Conservation (phyloP, 2,329 filamentous ascomycete genomes). For the Balansia obtecta region DNA sequence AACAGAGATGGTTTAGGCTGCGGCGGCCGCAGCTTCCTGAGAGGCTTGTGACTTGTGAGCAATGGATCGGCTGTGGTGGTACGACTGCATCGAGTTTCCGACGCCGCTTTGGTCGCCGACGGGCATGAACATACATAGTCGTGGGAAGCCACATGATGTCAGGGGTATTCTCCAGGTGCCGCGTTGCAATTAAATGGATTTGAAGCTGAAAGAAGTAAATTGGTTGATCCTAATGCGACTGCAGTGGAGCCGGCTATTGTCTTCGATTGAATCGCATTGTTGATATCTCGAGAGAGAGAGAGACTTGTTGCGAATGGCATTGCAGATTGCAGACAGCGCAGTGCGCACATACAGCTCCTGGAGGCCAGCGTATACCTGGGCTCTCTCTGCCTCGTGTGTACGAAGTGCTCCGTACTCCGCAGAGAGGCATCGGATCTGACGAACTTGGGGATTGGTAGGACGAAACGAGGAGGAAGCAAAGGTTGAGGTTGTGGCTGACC, state of each 20-base stretch:
- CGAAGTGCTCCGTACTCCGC: too few relatives aligned
- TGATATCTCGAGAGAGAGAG: neutral
- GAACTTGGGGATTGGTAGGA: neutral
- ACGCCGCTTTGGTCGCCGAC: conserved; percentile 1
- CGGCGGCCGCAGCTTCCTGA: neutral
- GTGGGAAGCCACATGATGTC: conserved; percentile 4
- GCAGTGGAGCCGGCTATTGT: neutral
- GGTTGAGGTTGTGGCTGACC: neutral
- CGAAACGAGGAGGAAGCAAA: neutral
- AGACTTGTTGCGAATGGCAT: conserved; percentile 1
- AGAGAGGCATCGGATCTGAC: neutral
- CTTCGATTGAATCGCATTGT: neutral
- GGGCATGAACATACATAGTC: conserved; percentile 1
- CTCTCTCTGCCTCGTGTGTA: too few relatives aligned
- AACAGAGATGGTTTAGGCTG: neutral
- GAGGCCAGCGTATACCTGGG: neutral
- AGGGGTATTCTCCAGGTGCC: neutral
- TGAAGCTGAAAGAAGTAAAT: neutral
- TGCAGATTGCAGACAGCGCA: neutral
- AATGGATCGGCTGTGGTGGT: conserved; percentile 1
- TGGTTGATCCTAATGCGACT: neutral
- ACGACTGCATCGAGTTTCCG: conserved; percentile 1
- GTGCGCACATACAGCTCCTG: neutral
- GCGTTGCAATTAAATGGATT: neutral
- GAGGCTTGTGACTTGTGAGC: neutral